Base-by-base conservation (phyloP, 768 basidiomycete species). In the Cystoderma amianthinum region DNA sequence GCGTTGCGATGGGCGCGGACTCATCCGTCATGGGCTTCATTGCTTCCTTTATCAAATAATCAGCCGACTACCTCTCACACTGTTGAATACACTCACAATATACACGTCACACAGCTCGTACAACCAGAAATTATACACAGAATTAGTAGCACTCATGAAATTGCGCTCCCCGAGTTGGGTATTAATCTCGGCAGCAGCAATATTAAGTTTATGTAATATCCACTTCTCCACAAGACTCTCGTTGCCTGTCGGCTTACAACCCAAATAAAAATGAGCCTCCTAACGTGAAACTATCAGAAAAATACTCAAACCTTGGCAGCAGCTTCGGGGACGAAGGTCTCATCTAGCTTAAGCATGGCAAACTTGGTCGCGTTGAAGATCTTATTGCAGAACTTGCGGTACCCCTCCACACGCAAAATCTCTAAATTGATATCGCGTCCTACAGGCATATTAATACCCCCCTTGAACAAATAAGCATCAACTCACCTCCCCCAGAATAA, bases 321-420 rank as follows among this genome's bases (percentile, higher is more conserved):
- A 1, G 79, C 65, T 44, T 78, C 69, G 12, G 95, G 92, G 21
- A 84, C 78, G 52, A 96, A 98, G 32, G 70, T 62, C 30, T 80
- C 80, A 43, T 92, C 93, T 22, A 99, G 71, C 67, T 95, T 95
- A 60, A 97, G 79, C 86, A 98, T 92, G n/a, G 94, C 95, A 53
- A 99, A 98, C 63, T 94, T 94, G 36, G 93, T 97, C 1, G 96
- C 96, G 57, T 99, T 99, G 75, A 95, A 98, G 19, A 98, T 81
- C 71, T 98, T 98, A 70, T 99, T 99, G 70, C 96, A 98, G 71
- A 99, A 99, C 64, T 98, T 98, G 62, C 96, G 82, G 63, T 98
- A 98, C 2, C 94, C 96, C 64, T 98, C 94, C 22, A 98, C 92
- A 39, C 93, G 83, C 47, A 91, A 63, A 50, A 99, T 93, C 57